Base-by-base conservation (phyloP, 345 rosid species). In the Citrus mangshanensis region DNA sequence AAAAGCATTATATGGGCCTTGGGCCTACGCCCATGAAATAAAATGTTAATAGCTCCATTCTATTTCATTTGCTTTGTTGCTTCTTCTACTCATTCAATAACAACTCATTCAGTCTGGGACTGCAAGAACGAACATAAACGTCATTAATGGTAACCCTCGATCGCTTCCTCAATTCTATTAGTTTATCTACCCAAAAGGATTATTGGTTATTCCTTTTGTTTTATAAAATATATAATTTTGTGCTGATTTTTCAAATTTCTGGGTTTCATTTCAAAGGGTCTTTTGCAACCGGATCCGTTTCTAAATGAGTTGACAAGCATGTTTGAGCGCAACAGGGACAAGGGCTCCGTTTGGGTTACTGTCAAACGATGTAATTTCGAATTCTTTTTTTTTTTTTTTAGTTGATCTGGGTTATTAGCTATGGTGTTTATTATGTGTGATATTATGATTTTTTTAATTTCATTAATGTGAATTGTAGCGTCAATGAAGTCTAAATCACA, bases 311-410 rank as follows among this genome's bases (percentile, higher is more conserved):
- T 95, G 56, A 93, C 95, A 14, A 89, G 90, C 89, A 91, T 95
- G 97, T 93, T 88, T 18, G 98, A 95, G 85, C 87, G 82, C 61
- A 93, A 85, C 86, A 91, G 91, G 0, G 99, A 92, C 82, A 81
- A 83, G 68, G 97, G 97, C 25, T 88, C 97, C 67, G 93, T 95
- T 56, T 95, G 99, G 99, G 96, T 95, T 72, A 95, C 98, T 68
- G 87, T 95, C 73, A 95, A 95, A 85, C 81, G 99, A 88, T 95
- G 99, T 95, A 87, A 80, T 81, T 54, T 28, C 30, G 40, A 27
- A 35, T 58, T 76, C 9, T 14, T 2, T 38, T 37, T 70, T 14
- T 2, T 38, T 37, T 70, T 30, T 40, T 32, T 51, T 42, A 28
- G 3, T 38, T 24, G 55, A 18, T 74, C 30, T 25, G 49, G n/a